Evolutionary conservation across 805 yeast species (phyloP).

Genomic region (Pichia thaimueangensis): DNA sequence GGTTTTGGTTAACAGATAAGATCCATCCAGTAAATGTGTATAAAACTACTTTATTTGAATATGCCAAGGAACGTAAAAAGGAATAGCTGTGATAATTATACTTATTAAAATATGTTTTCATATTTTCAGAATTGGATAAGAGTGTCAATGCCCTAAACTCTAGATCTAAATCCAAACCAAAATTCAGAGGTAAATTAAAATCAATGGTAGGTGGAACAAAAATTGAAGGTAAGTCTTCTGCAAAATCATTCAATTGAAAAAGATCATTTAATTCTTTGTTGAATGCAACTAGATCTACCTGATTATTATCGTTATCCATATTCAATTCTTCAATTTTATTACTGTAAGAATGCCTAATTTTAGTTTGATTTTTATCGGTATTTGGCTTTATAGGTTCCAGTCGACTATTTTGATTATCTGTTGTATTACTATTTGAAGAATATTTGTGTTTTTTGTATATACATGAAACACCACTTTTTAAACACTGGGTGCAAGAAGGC

Average conservation of each 20-base stretch:
- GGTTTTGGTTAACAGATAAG: neutral
- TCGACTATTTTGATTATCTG: neutral
- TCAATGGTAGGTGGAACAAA: no score
- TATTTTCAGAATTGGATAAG: neutral
- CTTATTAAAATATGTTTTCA: neutral
- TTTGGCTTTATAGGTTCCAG: no score
- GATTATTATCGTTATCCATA: neutral
- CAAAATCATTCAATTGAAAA: no score
- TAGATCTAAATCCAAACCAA: neutral
- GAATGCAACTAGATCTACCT: neutral
- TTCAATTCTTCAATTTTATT: neutral
- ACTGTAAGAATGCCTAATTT: no score
- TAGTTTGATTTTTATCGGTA: no score
- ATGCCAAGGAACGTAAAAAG: neutral
- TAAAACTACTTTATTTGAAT: constrained; percentile 1
- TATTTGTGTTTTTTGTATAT: no score
- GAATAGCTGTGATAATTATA: constrained; percentile 3
- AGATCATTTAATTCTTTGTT: no score
- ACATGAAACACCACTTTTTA: neutral
- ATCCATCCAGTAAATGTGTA: constrained; percentile 7
- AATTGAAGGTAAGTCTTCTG: no score
- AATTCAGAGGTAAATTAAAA: no score
- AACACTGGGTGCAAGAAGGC: constrained; percentile 1
- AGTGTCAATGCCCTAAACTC: constrained; percentile 2
- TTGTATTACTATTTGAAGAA: neutral